A percentile compares a stretch with the other conserved stretches of the same genome.
Evolutionary conservation across 805 yeast genomes (phyloP).

Genomic region (Henningerozyma blattae): DNA sequence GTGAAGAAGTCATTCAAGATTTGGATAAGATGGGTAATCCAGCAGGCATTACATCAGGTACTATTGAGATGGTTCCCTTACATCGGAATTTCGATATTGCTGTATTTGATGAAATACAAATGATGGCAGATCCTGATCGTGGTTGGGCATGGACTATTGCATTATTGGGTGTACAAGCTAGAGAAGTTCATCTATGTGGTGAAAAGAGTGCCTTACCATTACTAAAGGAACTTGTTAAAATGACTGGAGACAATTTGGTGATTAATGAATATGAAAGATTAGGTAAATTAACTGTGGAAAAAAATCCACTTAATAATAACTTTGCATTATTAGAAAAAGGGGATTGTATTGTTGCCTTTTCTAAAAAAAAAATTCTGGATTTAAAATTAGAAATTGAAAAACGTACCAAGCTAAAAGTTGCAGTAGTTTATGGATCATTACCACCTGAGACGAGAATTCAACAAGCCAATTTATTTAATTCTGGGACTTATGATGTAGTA

Average conservation of each 20-base stretch:
- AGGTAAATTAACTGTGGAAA: constrained; percentile 54
- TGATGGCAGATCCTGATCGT: constrained; percentile 68
- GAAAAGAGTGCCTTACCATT: constrained; percentile 75
- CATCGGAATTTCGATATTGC: constrained; percentile 66
- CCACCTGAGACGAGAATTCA: constrained; percentile 90
- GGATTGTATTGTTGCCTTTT: constrained; percentile 84
- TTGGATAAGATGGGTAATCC: constrained; percentile 55
- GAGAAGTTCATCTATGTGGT: constrained; percentile 87
- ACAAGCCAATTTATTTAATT: constrained; percentile 72
- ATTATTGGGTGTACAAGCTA: constrained; percentile 72
- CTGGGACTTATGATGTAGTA: constrained; percentile 67
- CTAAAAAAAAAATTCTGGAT: constrained; percentile 59
- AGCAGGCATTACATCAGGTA: constrained; percentile 76
- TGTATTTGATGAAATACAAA: constrained; percentile 91
- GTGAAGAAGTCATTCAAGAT: constrained; percentile 82
- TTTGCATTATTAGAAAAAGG: constrained; percentile 36
- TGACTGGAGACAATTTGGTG: constrained; percentile 75
- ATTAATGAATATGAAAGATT: constrained; percentile 62
- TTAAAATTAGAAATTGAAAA: constrained; percentile 60
- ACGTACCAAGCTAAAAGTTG: constrained; percentile 53
- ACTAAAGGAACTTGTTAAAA: constrained; percentile 40
- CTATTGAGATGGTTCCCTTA: constrained; percentile 86
- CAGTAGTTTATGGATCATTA: constrained; percentile 86
- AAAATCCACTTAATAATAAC: constrained; percentile 20
- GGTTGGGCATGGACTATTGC: constrained; percentile 97